phyloP scores from a whole-genome alignment of 805 yeast genomes.

The Metschnikowia sp. region DNA sequence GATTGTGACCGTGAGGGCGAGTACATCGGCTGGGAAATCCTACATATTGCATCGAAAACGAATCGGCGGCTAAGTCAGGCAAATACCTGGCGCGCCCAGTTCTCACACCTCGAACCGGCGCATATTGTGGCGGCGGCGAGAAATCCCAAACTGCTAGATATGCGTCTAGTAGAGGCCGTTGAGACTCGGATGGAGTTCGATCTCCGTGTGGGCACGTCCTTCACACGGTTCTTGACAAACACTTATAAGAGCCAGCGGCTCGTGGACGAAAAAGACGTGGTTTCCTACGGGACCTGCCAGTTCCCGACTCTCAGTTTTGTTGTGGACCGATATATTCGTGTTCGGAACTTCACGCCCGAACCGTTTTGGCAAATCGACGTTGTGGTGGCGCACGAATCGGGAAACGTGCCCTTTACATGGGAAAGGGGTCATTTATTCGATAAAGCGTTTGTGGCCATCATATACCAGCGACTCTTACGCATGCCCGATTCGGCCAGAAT shows the following conservation, averaged over 20 bases:
- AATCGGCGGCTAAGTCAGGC: conserved; percentile 46
- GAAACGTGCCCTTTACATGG: conserved; percentile 61
- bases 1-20: conserved; percentile 57
- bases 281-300: conserved; percentile 92
- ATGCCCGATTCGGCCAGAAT: conserved; percentile 50
- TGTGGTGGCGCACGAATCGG: conserved; percentile 39
- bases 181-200: conserved; percentile 83
- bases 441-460: conserved; percentile 53
- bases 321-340: conserved; percentile 83
- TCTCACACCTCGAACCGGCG: conserved; percentile 77
- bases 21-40: conserved; percentile 42
- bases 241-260: conserved; percentile 37
- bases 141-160: conserved; percentile 61
- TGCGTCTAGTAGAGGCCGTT: conserved; percentile 77
- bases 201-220: conserved; percentile 81
- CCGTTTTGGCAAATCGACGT: conserved; percentile 74
- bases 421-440: conserved; percentile 70
- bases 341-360: conserved; percentile 69
- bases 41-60: conserved; percentile 57
- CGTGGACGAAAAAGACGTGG: conserved; percentile 33
- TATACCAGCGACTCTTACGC: conserved; percentile 65
- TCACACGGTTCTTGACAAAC: conserved; percentile 76
- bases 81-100: conserved; percentile 67
- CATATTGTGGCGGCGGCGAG: conserved; percentile 77
- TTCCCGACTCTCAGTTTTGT: conserved; percentile 96